Evolutionary conservation across 352 stramenopile species (phyloP).

Genomic region (Aphanomyces cochlioides): DNA sequence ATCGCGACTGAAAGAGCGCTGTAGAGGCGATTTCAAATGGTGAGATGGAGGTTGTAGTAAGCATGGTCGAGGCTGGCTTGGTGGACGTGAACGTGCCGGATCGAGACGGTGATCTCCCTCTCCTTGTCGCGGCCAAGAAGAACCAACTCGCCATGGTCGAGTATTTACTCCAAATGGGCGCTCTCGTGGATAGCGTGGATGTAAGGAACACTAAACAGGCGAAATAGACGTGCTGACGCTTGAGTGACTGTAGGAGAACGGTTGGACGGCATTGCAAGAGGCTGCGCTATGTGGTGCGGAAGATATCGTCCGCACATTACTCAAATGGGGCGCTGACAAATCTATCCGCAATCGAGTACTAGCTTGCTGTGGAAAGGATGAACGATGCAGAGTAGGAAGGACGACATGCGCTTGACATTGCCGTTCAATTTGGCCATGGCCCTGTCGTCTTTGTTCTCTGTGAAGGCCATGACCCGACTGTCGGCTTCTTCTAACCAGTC

Average conservation of each 20-base stretch:
- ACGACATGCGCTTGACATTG: constrained; percentile 12
- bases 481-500: constrained; percentile 23
- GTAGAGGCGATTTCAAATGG: constrained; percentile 21
- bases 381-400: constrained; percentile 11
- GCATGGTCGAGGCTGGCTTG: neutral
- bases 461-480: constrained; percentile 11
- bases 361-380: neutral
- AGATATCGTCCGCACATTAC: constrained; percentile 22
- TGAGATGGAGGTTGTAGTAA: neutral
- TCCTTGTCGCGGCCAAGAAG: constrained; percentile 23
- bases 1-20: neutral
- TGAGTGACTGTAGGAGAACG: neutral
- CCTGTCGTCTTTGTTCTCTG: constrained; percentile 29
- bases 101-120: constrained; percentile 22
- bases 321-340: constrained; percentile 24
- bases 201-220: neutral
- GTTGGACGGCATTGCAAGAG: constrained; percentile 25
- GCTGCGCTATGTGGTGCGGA: constrained; percentile 10
- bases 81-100: constrained; percentile 26
- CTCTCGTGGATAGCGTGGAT: neutral
- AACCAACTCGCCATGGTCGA: constrained; percentile 3
- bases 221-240: neutral
- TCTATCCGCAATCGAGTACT: constrained; percentile 19
- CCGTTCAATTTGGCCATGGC: constrained; percentile 26
- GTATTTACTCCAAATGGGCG: constrained; percentile 15